Percentiles rank a stretch among this genome's conserved stretches.
Evolutionary conservation across 768 basidiomycete genomes (phyloP).

Genomic region (Butyriboletus loyo): DNA sequence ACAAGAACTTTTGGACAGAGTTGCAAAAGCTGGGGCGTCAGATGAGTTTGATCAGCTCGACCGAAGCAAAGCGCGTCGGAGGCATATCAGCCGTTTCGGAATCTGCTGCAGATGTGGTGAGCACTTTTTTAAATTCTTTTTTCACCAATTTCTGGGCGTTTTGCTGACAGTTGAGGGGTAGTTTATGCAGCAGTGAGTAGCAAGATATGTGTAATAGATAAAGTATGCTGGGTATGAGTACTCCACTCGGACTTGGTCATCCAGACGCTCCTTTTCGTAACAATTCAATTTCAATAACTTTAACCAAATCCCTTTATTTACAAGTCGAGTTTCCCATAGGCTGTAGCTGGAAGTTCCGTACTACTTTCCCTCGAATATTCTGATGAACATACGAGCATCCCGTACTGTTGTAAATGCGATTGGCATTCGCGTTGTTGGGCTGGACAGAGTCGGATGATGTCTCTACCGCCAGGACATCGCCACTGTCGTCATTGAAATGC

Average conservation of each 20-base stretch:
- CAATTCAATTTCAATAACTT: too few species aligned
- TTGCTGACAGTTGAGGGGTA: slow-evolving; percentile 1
- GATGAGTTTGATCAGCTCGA: slow-evolving; percentile 58
- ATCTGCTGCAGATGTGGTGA: slow-evolving; percentile 51
- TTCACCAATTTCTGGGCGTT: not conserved
- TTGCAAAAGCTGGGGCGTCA: slow-evolving; percentile 48
- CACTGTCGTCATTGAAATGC: slow-evolving; percentile 11
- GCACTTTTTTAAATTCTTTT: slow-evolving; percentile 19
- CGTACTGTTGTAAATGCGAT: not conserved
- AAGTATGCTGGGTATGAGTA: too few species aligned
- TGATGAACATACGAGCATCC: not conserved
- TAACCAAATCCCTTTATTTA: too few species aligned
- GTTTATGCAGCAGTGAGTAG: slow-evolving; percentile 24
- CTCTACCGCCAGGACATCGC: not conserved
- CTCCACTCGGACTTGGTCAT: too few species aligned
- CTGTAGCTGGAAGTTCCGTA: too few species aligned
- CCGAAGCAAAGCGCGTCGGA: slow-evolving; percentile 60
- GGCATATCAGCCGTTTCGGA: slow-evolving; percentile 58
- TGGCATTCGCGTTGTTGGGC: not conserved
- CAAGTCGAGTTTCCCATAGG: not conserved
- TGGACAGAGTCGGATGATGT: not conserved
- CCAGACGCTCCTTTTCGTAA: too few species aligned
- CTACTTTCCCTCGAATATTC: too few species aligned
- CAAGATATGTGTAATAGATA: not conserved
- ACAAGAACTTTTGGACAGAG: slow-evolving; percentile 64